phyloP scores from a whole-genome alignment of 352 stramenopile species.

The Globisporangium paddicum region DNA sequence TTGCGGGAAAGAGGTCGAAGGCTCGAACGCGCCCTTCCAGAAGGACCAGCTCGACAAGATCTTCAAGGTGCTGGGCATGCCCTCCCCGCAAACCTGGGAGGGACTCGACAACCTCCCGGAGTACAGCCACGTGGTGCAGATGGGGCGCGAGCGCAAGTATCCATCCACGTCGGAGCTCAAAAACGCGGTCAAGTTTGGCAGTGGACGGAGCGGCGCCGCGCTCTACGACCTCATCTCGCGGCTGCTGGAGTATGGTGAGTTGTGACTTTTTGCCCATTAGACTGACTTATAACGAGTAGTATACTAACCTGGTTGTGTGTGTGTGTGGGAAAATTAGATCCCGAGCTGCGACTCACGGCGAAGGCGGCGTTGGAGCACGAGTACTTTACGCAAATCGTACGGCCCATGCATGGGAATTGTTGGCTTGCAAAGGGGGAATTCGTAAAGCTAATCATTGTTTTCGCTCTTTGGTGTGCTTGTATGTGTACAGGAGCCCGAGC shows the following conservation, averaged over 20 bases:
- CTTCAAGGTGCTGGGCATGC: constrained; percentile 88
- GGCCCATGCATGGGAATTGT: constrained; percentile 9
- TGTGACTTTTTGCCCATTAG: no score
- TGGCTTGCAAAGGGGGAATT: no score
- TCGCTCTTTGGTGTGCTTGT: background rate
- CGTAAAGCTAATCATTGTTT: no score
- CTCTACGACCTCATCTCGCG: constrained; percentile 74
- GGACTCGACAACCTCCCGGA: constrained; percentile 80
- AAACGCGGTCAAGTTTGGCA: constrained; percentile 83
- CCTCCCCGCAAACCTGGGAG: constrained; percentile 78
- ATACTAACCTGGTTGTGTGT: constrained; percentile 1
- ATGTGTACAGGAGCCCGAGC: constrained; percentile 61
- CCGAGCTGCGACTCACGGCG: constrained; percentile 86
- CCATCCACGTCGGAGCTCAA: constrained; percentile 76
- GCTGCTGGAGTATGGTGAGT: constrained; percentile 80
- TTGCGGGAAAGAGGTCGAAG: constrained; percentile 84
- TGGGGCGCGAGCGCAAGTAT: constrained; percentile 84
- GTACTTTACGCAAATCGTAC: constrained; percentile 91
- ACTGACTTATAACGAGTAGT: background rate
- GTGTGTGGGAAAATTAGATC: constrained; percentile 46
- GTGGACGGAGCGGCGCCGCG: constrained; percentile 58
- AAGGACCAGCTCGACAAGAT: constrained; percentile 90
- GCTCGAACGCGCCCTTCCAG: constrained; percentile 85
- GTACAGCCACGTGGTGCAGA: constrained; percentile 80
- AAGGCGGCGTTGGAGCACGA: constrained; percentile 90